These are phyloP conservation scores for Bocquillonia castaneifolia DNA, from an alignment of 441 rosid species.

Conservation along the genomic window DNA sequence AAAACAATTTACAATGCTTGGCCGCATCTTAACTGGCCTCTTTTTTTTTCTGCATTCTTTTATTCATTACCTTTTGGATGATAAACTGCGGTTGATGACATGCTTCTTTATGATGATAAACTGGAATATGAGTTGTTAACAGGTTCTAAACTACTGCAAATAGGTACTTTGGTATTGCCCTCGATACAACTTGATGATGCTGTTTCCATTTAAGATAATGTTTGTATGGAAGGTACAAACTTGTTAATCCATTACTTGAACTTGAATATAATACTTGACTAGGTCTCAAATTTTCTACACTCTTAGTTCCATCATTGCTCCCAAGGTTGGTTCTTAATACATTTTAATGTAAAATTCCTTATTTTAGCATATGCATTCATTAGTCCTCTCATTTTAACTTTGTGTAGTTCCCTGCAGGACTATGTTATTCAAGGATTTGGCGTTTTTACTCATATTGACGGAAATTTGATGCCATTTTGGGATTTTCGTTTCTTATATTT, in stretches of 20 bases:
- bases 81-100: constrained; percentile 4
- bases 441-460: constrained; percentile 54
- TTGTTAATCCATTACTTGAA: constrained; percentile 36
- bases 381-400: constrained; percentile 49
- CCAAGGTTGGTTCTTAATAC: constrained; percentile 45
- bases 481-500: constrained; percentile 26
- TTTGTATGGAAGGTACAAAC: constrained; percentile 60
- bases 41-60: not conserved
- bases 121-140: constrained; percentile 50
- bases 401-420: constrained; percentile 79
- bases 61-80: not conserved
- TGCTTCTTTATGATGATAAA: constrained; percentile 10
- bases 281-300: constrained; percentile 20
- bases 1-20: not conserved
- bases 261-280: constrained; percentile 25
- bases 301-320: constrained; percentile 17
- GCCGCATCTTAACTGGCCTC: not conserved
- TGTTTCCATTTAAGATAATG: constrained; percentile 66
- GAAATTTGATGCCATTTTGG: constrained; percentile 42
- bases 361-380: constrained; percentile 38
- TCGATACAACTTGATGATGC: constrained; percentile 69
- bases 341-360: constrained; percentile 31
- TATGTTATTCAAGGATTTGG: constrained; percentile 50
- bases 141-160: constrained; percentile 63
- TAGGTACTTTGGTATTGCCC: constrained; percentile 70